Conservation (phyloP, 768 basidiomycete species). For the Trametes cinnabarina region DNA sequence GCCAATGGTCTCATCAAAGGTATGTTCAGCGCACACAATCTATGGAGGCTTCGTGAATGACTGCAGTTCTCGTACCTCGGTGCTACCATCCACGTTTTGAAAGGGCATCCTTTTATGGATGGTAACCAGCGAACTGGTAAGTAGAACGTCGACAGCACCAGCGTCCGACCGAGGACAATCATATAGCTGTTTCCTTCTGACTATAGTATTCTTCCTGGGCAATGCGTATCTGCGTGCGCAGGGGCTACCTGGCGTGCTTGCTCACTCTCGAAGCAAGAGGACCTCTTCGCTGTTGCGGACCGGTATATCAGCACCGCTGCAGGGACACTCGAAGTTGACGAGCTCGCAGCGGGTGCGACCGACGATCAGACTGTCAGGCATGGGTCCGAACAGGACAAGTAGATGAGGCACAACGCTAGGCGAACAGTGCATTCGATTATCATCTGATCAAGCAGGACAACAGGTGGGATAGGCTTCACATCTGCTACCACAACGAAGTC, state of each 20-base stretch:
- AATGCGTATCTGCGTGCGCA: too few relatives aligned
- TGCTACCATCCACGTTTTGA: constrained; percentile 30
- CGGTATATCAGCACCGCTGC: constrained; percentile 13
- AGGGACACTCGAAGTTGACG: constrained; percentile 7
- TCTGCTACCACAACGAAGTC: background rate
- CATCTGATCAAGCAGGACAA: background rate
- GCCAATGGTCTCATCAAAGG: too few relatives aligned
- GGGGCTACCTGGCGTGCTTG: too few relatives aligned
- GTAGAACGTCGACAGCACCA: background rate
- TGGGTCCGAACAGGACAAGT: too few relatives aligned
- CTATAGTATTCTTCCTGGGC: too few relatives aligned
- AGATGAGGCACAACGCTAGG: too few relatives aligned
- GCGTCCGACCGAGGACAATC: constrained; percentile 32
- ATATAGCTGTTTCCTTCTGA: constrained; percentile 13
- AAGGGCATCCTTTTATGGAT: constrained; percentile 31
- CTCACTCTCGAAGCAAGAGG: too few relatives aligned
- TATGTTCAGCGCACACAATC: too few relatives aligned
- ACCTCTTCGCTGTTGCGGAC: constrained; percentile 20
- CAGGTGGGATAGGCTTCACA: background rate
- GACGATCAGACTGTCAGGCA: too few relatives aligned
- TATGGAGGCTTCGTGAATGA: too few relatives aligned
- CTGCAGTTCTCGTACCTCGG: too few relatives aligned
- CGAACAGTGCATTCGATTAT: too few relatives aligned
- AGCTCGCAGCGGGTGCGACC: background rate
- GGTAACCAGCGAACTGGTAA: constrained; percentile 32